Percentiles rank a stretch among this genome's conserved stretches.
Evolutionary conservation across 139 green algal species (phyloP).

Genomic region (Chlamydomonas sp.): DNA sequence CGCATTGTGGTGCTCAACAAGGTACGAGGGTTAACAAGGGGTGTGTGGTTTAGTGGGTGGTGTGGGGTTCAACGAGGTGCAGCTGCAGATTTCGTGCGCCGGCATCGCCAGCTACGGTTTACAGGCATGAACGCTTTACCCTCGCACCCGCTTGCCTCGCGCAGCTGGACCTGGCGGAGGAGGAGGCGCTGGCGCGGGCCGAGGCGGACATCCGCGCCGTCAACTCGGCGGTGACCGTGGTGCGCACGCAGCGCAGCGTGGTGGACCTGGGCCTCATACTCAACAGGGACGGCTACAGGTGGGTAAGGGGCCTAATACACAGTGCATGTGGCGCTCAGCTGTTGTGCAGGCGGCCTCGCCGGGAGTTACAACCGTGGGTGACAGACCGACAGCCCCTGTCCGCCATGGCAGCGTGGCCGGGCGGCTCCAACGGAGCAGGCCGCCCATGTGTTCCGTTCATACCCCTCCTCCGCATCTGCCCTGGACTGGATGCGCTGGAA

Average conservation of each 20-base stretch:
- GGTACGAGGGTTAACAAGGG: background rate
- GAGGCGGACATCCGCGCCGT: constrained; percentile 66
- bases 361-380: background rate
- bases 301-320: background rate
- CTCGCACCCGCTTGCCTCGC: background rate
- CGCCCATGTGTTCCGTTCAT: background rate
- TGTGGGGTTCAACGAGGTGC: constrained; percentile 77
- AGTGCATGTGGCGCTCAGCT: too few species aligned
- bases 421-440: too few species aligned
- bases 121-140: background rate
- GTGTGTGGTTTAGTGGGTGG: background rate
- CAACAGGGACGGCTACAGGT: constrained; percentile 56
- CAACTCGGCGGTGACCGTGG: constrained; percentile 75
- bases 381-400: background rate
- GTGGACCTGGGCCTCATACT: constrained; percentile 79
- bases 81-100: constrained; percentile 44
- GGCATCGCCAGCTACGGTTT: background rate
- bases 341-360: background rate
- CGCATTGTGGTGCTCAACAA: constrained; percentile 81
- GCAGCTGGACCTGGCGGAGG: constrained; percentile 77
- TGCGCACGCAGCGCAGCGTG: constrained; percentile 62
- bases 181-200: constrained; percentile 54
- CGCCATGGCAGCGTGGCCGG: too few species aligned
- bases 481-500: too few species aligned
- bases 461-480: background rate